Evolutionary conservation across 2,329 filamentous ascomycete genomes (phyloP).

Genomic region (Cladorrhinum sp.): DNA sequence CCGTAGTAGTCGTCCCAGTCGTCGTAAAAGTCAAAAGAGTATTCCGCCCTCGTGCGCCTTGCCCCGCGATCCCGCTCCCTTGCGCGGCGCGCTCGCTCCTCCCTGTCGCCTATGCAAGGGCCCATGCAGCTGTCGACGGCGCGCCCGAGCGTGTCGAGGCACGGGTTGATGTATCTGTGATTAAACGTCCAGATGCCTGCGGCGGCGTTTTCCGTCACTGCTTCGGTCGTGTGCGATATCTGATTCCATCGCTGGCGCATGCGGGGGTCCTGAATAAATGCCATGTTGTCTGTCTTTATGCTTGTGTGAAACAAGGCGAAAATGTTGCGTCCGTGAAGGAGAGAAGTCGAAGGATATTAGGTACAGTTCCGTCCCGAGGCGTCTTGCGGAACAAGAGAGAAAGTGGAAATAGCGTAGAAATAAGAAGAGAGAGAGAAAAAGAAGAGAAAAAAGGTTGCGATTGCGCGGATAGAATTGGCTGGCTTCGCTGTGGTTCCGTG

Average conservation of each 20-base stretch:
- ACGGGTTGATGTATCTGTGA: conserved; percentile 81
- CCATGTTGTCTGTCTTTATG: conserved; percentile 39
- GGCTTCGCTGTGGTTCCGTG: neutral
- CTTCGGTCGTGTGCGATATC: conserved; percentile 84
- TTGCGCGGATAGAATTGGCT: neutral
- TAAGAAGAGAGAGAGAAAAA: neutral
- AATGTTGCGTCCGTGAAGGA: too few species aligned
- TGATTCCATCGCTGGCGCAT: conserved; percentile 93
- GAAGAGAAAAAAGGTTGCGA: neutral
- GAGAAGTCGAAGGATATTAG: too few species aligned
- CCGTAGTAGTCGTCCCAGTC: conserved; percentile 73
- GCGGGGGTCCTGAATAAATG: conserved; percentile 74
- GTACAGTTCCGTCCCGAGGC: too few species aligned
- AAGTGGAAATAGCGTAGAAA: neutral
- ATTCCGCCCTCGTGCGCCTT: conserved; percentile 63
- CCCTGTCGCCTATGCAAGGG: conserved; percentile 67
- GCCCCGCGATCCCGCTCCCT: conserved; percentile 59
- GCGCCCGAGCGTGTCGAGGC: conserved; percentile 63
- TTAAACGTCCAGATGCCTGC: conserved; percentile 86
- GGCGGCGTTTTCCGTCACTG: conserved; percentile 87
- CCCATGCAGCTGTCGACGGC: conserved; percentile 71
- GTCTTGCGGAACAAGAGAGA: neutral
- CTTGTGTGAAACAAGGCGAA: neutral
- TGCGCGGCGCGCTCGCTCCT: conserved; percentile 68
- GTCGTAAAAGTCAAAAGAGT: conserved; percentile 95